Evolutionary conservation across 768 basidiomycete species (phyloP).

Genomic region (Ramaria sp.): DNA sequence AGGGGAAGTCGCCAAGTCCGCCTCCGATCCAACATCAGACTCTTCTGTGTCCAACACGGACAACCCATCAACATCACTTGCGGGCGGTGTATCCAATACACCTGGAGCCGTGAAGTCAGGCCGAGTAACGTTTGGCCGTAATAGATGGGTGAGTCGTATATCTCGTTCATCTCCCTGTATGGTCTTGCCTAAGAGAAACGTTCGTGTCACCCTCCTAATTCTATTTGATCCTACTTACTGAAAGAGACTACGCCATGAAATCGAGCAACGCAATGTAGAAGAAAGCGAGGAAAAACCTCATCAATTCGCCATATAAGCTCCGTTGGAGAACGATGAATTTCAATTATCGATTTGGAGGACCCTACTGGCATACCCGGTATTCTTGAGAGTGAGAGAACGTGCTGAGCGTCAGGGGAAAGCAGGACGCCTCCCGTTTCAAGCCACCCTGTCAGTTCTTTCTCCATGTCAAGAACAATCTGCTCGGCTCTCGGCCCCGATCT

Average conservation of each 20-base stretch:
- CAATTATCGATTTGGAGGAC: slow-evolving; percentile 43
- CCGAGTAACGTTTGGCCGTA: slow-evolving; percentile 64
- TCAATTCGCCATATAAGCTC: slow-evolving; percentile 65
- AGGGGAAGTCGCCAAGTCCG: background rate
- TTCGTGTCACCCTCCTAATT: background rate
- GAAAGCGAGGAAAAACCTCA: slow-evolving; percentile 69
- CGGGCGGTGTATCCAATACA: slow-evolving; percentile 58
- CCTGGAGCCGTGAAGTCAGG: slow-evolving; percentile 37
- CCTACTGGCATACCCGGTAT: slow-evolving; percentile 35
- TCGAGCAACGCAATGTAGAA: slow-evolving; percentile 74
- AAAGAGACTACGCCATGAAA: slow-evolving; percentile 75
- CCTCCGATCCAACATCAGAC: background rate
- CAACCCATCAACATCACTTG: slow-evolving; percentile 45
- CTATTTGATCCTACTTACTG: slow-evolving; percentile 40
- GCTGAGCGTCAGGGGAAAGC: slow-evolving; percentile 31
- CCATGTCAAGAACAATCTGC: slow-evolving; percentile 56
- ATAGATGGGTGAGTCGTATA: slow-evolving; percentile 62
- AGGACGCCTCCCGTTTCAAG: slow-evolving; percentile 45
- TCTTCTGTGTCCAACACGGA: slow-evolving; percentile 1
- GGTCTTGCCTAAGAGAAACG: slow-evolving; percentile 25
- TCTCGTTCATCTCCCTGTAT: slow-evolving; percentile 23
- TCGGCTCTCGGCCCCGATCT: slow-evolving; percentile 49
- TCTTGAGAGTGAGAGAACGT: slow-evolving; percentile 12
- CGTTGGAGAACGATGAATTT: slow-evolving; percentile 53
- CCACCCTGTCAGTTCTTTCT: slow-evolving; percentile 55